Percentiles rank a stretch among this genome's conserved stretches.
These are phyloP conservation scores for Microbotryum saponariae DNA, from an alignment of 1,284 basidiomycete species.

Conservation along the genomic window DNA sequence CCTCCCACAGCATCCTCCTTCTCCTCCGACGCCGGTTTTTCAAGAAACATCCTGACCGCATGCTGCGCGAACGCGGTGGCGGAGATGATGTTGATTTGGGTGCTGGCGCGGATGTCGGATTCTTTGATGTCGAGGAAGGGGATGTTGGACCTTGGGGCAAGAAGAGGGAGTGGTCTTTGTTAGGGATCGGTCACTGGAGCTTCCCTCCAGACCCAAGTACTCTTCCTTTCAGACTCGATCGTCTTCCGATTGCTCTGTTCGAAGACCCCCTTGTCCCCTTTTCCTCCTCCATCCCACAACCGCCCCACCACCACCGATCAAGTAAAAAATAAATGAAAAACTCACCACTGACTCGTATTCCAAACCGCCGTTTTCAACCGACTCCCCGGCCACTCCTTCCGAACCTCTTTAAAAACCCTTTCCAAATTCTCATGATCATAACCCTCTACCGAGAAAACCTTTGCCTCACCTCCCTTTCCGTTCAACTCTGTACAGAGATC, in stretches of 20 bases:
- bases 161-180: background rate
- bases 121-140: constrained; percentile 26
- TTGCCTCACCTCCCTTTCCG: constrained; percentile 3
- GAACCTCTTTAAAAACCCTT: constrained; percentile 8
- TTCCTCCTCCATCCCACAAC: no score
- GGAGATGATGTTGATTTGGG: constrained; percentile 54
- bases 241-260: no score
- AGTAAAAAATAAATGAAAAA: background rate
- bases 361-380: constrained; percentile 19
- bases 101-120: constrained; percentile 25
- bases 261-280: no score
- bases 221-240: no score
- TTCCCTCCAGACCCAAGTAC: no score
- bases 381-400: constrained; percentile 13
- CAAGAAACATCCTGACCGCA: constrained; percentile 55
- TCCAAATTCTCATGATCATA: constrained; percentile 14
- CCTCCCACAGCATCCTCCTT: no score
- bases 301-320: background rate
- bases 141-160: constrained; percentile 16
- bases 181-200: background rate
- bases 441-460: constrained; percentile 16
- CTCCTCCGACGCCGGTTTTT: constrained; percentile 42
- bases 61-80: constrained; percentile 62
- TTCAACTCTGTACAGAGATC: constrained; percentile 14
- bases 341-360: constrained; percentile 29